Conservation (phyloP, 164 flowering plant species). For the Aristolochia californica region DNA sequence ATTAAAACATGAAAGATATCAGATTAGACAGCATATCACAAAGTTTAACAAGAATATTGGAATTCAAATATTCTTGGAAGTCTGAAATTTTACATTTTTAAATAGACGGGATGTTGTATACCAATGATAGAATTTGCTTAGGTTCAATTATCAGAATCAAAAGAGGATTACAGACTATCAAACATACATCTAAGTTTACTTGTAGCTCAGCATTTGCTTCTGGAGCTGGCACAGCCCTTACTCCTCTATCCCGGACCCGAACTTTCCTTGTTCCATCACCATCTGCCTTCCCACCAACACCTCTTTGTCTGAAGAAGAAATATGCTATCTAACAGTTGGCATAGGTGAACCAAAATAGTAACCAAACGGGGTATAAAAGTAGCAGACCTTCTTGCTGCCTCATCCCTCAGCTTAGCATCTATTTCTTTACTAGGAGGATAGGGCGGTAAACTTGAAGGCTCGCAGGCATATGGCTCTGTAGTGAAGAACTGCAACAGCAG, state of each 20-base stretch:
- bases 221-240: constrained; percentile 79
- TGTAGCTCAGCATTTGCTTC: constrained; percentile 91
- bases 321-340: background rate
- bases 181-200: constrained; percentile 74
- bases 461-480: constrained; percentile 73
- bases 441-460: constrained; percentile 77
- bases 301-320: constrained; percentile 41
- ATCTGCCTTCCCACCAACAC: constrained; percentile 34
- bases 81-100: too few species aligned
- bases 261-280: constrained; percentile 39
- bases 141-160: background rate
- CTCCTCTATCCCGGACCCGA: constrained; percentile 44
- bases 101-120: too few species aligned
- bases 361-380: background rate
- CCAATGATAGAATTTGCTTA: too few species aligned
- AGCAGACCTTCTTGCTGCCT: constrained; percentile 74
- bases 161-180: background rate
- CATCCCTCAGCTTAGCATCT: constrained; percentile 81
- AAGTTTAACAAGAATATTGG: background rate
- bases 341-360: background rate
- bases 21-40: background rate
- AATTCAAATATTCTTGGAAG: background rate
- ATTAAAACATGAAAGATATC: background rate
- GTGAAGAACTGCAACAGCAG: constrained; percentile 47
- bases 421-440: constrained; percentile 96